Base-by-base conservation (phyloP, 768 basidiomycete genomes). In the Scleroderma bovista region DNA sequence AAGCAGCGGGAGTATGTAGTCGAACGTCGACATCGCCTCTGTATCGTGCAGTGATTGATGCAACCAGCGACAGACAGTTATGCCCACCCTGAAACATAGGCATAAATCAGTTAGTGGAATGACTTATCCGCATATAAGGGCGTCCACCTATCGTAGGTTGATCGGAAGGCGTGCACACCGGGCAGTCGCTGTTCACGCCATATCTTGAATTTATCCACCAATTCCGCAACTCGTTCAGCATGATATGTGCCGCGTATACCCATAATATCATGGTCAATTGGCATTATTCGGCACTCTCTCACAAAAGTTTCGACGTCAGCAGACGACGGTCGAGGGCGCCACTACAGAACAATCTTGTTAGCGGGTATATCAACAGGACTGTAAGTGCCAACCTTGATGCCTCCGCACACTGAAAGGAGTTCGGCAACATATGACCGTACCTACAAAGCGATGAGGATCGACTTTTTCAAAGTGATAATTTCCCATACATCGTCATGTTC, bases 1-100 rank as follows among this genome's bases (percentile, higher is more conserved):
- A 84, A 93, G 79, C 24, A 92, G 71, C 12, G 87, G 88, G 3
- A 93, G 72, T 50, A 92, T 83, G 55, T 89, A 91, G 57, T 90
- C 86, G 66, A 88, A 93, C 0, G 78, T 75, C 3, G 84, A 79
- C 32, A 81, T 77, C 7, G 90, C 89, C 56, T 90, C 82, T 1
- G 84, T 77, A 58, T 90, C 86, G 56, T 88, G 84, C 16, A 93
- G 61, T 8, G 80, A 77, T 57, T 83, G 78, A 64, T 81, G 85
- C 23, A 92, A 69, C 85, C 88, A 92, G 59, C 81, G 84, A 72
- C 86, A 88, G 32, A 87, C 73, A 0, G 80, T 76, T 26, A 84
- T 72, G 12, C 79, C 81, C 60, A 83, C 79, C 59, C 84, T 84
- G 26, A 16, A 32, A 33, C n/a, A n/a, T 42, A 37, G 43, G 47